phyloP scores from a whole-genome alignment of 2,329 filamentous ascomycete genomes.

The Fusarium praegraminearum region DNA sequence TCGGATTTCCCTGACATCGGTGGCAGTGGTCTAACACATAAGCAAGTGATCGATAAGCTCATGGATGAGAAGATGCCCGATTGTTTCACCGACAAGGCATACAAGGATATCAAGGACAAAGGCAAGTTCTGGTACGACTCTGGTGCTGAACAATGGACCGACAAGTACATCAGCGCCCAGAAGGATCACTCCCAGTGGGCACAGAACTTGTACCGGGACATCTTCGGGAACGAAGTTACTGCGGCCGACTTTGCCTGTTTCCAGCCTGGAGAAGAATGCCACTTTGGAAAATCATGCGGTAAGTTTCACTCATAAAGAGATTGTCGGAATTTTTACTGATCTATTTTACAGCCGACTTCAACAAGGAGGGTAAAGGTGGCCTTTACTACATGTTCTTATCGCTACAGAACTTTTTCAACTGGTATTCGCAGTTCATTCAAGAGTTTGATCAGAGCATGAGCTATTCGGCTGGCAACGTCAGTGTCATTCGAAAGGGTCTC shows the following conservation, averaged over 20 bases:
- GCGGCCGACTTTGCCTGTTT: too few relatives aligned
- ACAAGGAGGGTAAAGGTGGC: background rate
- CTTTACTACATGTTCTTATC: slow-evolving; percentile 15
- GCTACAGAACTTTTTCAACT: background rate
- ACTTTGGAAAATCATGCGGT: too few relatives aligned
- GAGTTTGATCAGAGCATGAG: background rate
- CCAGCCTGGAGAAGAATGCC: too few relatives aligned
- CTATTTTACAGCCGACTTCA: background rate
- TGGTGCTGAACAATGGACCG: slow-evolving; percentile 5
- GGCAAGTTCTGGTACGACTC: slow-evolving; percentile 3
- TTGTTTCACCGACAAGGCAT: background rate
- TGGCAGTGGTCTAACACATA: too few relatives aligned
- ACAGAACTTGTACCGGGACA: background rate
- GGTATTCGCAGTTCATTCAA: too few relatives aligned
- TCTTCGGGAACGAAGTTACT: too few relatives aligned
- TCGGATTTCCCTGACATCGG: too few relatives aligned
- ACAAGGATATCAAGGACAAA: background rate
- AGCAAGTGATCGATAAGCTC: background rate
- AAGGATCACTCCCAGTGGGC: slow-evolving; percentile 4
- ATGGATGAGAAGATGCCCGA: background rate
- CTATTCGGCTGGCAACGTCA: background rate
- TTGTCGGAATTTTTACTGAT: background rate
- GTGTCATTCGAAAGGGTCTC: background rate
- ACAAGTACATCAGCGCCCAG: slow-evolving; percentile 1
- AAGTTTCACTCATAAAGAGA: too few relatives aligned